These are phyloP conservation scores for Leccinum ochraceum DNA, from an alignment of 768 basidiomycete genomes.

Conservation along the genomic window DNA sequence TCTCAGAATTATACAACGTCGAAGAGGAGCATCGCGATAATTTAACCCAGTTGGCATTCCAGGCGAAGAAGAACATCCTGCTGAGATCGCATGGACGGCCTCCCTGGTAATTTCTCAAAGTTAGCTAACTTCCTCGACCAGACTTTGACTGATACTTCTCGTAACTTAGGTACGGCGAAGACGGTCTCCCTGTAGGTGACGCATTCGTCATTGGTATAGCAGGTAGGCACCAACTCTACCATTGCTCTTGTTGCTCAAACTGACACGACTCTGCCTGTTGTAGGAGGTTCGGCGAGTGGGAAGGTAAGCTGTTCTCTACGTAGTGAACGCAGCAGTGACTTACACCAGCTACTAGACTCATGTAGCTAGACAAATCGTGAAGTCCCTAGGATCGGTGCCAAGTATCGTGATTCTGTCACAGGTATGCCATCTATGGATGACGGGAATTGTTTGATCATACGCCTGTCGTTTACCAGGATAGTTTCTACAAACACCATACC, in stretches of 20 bases:
- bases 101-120: conserved; percentile 58
- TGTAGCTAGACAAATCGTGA: conserved; percentile 81
- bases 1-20: conserved; percentile 20
- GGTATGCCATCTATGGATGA: conserved; percentile 37
- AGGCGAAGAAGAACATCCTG: conserved; percentile 67
- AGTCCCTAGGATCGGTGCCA: conserved; percentile 78
- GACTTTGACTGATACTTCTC: conserved; percentile 16
- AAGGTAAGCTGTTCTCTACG: conserved; percentile 53
- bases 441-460: neutral
- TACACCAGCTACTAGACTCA: conserved; percentile 56
- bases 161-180: conserved; percentile 70
- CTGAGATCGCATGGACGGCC: conserved; percentile 84
- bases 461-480: conserved; percentile 57
- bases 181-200: conserved; percentile 66
- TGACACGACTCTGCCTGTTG: conserved; percentile 5
- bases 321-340: conserved; percentile 4
- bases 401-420: conserved; percentile 91
- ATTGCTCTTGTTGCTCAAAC: neutral
- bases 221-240: conserved; percentile 46
- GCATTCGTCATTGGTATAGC: conserved; percentile 87
- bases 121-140: conserved; percentile 5
- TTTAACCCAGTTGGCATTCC: conserved; percentile 21
- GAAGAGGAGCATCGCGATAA: conserved; percentile 19
- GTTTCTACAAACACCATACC: conserved; percentile 85
- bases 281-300: conserved; percentile 85